Evolutionary conservation across 768 basidiomycete species (phyloP).

Genomic region (Collybia nuda): DNA sequence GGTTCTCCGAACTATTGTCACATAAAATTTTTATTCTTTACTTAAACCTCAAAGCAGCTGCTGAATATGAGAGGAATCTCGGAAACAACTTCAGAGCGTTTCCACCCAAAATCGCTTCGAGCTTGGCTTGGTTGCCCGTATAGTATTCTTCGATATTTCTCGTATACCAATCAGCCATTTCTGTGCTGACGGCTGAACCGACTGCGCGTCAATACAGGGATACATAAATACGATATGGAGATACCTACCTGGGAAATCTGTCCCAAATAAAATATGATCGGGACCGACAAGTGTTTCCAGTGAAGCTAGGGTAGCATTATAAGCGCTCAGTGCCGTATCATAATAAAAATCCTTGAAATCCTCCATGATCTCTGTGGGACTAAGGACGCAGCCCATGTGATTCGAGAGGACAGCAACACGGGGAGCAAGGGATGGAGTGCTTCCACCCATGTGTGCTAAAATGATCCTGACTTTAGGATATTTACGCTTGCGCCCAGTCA

Average conservation of each 20-base stretch:
- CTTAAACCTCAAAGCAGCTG: neutral
- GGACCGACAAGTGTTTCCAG: conserved; percentile 49
- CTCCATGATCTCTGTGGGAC: conserved; percentile 60
- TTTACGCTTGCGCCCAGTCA: conserved; percentile 64
- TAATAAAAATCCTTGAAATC: conserved; percentile 76
- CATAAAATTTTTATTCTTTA: no score
- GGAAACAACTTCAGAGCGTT: conserved; percentile 59
- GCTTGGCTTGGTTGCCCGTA: conserved; percentile 30
- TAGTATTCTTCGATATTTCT: conserved; percentile 51
- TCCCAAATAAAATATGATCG: conserved; percentile 65
- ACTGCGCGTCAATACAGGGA: neutral
- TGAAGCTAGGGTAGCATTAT: conserved; percentile 48
- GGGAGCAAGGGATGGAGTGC: conserved; percentile 59
- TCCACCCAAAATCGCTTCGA: conserved; percentile 42
- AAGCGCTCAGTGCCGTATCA: conserved; percentile 68
- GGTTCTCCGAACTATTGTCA: no score
- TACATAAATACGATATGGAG: neutral
- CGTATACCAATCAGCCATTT: conserved; percentile 64
- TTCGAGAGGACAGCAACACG: conserved; percentile 67
- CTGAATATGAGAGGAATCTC: conserved; percentile 12
- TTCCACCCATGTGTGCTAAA: conserved; percentile 76
- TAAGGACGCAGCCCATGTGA: conserved; percentile 70
- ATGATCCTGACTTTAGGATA: conserved; percentile 62
- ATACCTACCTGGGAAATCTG: conserved; percentile 70
- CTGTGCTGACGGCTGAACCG: conserved; percentile 51